A percentile compares a stretch with the other conserved stretches of the same genome.
These are phyloP conservation scores for Anthracocystis panici-leucophaei DNA, from an alignment of 1,284 basidiomycete genomes.

Conservation along the genomic window DNA sequence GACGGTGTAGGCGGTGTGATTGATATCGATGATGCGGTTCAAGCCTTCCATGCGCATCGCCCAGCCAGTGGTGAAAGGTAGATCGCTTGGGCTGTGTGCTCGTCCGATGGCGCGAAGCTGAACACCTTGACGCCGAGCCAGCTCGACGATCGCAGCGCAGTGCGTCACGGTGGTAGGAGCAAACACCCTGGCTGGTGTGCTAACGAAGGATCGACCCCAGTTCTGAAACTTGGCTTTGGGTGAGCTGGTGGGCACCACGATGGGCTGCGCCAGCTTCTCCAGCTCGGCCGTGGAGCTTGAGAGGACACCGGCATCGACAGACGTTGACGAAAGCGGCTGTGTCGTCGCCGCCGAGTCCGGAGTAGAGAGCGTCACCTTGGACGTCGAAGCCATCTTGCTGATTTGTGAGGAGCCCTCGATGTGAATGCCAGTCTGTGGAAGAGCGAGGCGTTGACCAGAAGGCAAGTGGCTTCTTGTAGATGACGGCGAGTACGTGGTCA, in stretches of 20 bases:
- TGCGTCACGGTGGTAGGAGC: constrained; percentile 80
- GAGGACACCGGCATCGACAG: constrained; percentile 31
- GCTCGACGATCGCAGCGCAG: constrained; percentile 83
- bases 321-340: constrained; percentile 1
- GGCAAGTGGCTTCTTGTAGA: neutral
- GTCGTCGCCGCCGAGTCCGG: constrained; percentile 1
- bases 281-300: constrained; percentile 29
- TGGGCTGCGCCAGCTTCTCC: constrained; percentile 29
- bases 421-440: neutral
- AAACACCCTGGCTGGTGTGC: constrained; percentile 75
- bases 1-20: constrained; percentile 35
- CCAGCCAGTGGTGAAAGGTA: constrained; percentile 71
- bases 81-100: constrained; percentile 91
- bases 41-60: constrained; percentile 65
- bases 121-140: constrained; percentile 80
- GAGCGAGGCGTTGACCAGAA: neutral
- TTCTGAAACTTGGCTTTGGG: constrained; percentile 70
- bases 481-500: neutral
- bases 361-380: constrained; percentile 27
- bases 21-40: constrained; percentile 55
- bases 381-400: constrained; percentile 38
- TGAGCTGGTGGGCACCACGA: constrained; percentile 36
- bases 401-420: neutral
- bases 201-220: constrained; percentile 73
- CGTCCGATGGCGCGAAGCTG: constrained; percentile 86